Percentiles rank a stretch among this genome's conserved stretches.
Evolutionary conservation across 2,329 filamentous ascomycete species (phyloP).

Genomic region (Dactylellina parvicollis): DNA sequence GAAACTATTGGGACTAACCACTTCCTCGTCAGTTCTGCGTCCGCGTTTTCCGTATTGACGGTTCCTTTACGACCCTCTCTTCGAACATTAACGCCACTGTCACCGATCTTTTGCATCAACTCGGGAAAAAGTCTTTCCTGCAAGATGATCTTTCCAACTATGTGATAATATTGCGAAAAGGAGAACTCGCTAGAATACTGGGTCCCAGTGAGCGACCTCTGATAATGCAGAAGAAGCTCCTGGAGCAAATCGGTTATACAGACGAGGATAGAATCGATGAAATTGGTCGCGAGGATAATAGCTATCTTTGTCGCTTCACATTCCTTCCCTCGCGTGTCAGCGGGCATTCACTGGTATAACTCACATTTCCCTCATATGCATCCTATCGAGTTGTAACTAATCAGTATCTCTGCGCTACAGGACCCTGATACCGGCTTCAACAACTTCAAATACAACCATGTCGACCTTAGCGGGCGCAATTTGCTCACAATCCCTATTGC

Average conservation of each 20-base stretch:
- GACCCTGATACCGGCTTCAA: conserved; percentile 82
- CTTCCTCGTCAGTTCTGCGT: conserved; percentile 74
- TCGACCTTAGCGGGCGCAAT: conserved; percentile 89
- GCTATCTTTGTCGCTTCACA: conserved; percentile 93
- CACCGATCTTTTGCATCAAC: conserved; percentile 83
- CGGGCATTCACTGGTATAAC: conserved; percentile 67
- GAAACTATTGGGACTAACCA: conserved; percentile 12
- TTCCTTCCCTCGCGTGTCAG: conserved; percentile 90
- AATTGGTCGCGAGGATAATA: conserved; percentile 94
- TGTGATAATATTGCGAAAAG: conserved; percentile 93
- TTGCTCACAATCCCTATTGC: conserved; percentile 94
- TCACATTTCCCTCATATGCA: not conserved
- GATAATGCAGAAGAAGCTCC: conserved; percentile 86
- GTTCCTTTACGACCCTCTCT: conserved; percentile 91
- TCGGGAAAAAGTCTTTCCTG: conserved; percentile 93
- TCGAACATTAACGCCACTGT: conserved; percentile 85
- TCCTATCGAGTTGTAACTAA: not conserved
- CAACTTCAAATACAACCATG: conserved; percentile 89
- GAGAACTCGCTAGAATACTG: conserved; percentile 85
- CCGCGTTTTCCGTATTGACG: conserved; percentile 91
- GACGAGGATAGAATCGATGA: conserved; percentile 89
- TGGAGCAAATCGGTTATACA: conserved; percentile 92
- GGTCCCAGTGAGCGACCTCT: conserved; percentile 81
- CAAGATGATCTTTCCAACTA: conserved; percentile 92
- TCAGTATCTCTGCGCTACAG: conserved; percentile 69